A percentile compares a stretch with the other conserved stretches of the same genome.
Conservation (phyloP, 108 stramenopile genomes). For the Aureococcus anophagefferens region DNA sequence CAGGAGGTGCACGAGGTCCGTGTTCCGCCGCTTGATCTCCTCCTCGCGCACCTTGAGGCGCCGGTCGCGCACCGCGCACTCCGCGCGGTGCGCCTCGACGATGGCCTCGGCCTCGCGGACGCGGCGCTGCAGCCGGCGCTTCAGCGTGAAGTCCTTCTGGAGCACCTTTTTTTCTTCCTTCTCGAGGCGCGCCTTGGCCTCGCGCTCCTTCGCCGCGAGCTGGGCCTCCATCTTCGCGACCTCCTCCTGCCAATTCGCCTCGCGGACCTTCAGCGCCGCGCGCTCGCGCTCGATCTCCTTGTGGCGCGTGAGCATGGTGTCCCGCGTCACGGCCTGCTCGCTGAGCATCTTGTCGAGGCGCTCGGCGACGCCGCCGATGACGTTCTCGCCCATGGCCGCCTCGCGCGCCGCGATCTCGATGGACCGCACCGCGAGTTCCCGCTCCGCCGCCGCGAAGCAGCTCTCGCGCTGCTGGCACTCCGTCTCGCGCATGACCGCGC, state of each 20-base stretch:
- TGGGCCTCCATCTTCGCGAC: background rate
- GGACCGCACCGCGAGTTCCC: background rate
- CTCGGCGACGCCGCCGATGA: background rate
- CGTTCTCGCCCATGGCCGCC: background rate
- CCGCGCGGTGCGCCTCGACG: background rate
- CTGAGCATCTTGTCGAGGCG: background rate
- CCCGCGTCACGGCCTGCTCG: background rate
- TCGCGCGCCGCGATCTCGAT: background rate
- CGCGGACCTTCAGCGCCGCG: background rate
- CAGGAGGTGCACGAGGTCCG: background rate
- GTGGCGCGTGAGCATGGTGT: background rate
- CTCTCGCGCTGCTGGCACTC: background rate
- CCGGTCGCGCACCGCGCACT: background rate
- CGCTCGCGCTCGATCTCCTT: background rate
- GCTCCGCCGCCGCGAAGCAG: background rate
- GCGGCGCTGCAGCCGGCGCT: background rate
- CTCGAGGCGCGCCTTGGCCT: background rate
- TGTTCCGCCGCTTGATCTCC: background rate
- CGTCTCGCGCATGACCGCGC: background rate
- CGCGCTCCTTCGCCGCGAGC: background rate
- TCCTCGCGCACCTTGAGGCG: background rate
- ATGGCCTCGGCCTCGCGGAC: background rate
- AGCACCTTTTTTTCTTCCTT: background rate
- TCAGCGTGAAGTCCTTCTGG: background rate
- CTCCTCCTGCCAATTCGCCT: background rate